Evolutionary conservation across 805 yeast species (phyloP).

Genomic region (Kregervanrija delftensis): DNA sequence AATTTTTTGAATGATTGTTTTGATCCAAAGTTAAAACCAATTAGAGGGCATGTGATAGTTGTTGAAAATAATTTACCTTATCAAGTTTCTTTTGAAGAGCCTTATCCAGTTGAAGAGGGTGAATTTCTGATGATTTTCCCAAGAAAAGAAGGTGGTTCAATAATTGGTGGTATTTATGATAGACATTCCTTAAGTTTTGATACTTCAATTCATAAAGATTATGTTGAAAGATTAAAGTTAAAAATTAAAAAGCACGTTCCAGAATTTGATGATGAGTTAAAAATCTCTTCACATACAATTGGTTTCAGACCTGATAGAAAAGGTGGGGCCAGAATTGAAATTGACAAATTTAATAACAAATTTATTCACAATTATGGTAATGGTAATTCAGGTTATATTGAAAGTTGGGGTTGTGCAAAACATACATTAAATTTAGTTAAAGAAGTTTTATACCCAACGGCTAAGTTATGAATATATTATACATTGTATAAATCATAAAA

Average conservation of each 20-base stretch:
- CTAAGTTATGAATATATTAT: constrained; percentile 2
- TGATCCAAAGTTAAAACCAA: constrained; percentile 42
- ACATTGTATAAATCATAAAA: no score
- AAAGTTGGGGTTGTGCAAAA: constrained; percentile 52
- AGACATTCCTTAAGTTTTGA: constrained; percentile 16
- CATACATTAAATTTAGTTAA: constrained; percentile 12
- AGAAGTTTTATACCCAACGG: background rate
- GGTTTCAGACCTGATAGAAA: constrained; percentile 64
- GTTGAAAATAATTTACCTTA: constrained; percentile 38
- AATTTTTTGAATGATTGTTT: constrained; percentile 39
- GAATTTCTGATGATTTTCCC: constrained; percentile 59
- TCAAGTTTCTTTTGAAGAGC: constrained; percentile 29
- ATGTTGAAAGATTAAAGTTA: constrained; percentile 36
- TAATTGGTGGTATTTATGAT: constrained; percentile 48
- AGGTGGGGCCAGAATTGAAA: constrained; percentile 46
- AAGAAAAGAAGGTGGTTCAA: constrained; percentile 59
- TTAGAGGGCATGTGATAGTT: constrained; percentile 54
- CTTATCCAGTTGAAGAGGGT: constrained; percentile 22
- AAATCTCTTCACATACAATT: constrained; percentile 47
- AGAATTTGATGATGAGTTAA: constrained; percentile 35
- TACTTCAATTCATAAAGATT: constrained; percentile 36
- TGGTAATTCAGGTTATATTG: constrained; percentile 16
- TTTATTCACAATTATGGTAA: constrained; percentile 61
- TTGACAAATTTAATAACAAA: constrained; percentile 18
- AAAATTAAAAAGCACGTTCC: constrained; percentile 47